Evolutionary conservation across 169 alveolate genomes (phyloP), one percentile per base, ranked within the genome.

Genomic region (Cyclospora cayetanensis): DNA sequence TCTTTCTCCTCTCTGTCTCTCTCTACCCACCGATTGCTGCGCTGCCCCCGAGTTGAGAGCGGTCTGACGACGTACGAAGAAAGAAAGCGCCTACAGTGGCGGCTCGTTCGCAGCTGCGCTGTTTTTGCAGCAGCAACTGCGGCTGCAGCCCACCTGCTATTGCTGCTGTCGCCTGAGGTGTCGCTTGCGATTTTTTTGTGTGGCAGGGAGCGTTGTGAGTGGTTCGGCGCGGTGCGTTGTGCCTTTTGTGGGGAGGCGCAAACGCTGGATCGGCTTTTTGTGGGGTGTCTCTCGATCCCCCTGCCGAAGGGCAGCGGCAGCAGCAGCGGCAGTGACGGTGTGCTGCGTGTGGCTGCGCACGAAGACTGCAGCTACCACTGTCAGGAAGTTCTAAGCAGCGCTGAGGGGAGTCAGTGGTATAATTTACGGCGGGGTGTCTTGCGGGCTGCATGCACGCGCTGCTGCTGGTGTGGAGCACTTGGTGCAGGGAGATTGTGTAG

Each of bases 361-460:
- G 93, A 68, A 22, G 89, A 70, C 77, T 88, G 93, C 68, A 12
- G 90, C 50, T 88, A 88, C 68, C 74, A 88, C 88, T 37, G 68
- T 22, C 93, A 88, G 9, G 89, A 37, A n/a, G 89, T 88, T 34
- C 68, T 68, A 35, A 63, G 86, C 77, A 60, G 68, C 68, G 50
- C 12, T 29, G 93, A 88, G 42, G 93, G 93, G 31, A 70, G 93
- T 25, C 93, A 86, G 46, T 88, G 93, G 93, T 88, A 11, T 25
- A 88, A 88, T 46, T 15, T 88, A 3, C 27, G 74, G 1, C 55
- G 88, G 15, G 93, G 87, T 18, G 27, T 88, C 18, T 22, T 43
- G 34, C 41, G n/a, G 5, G 89, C 86, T 5, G 68, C 90, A n/a
- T 12, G 35, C 35, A 31, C 27, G 1, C 76, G 11, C 4, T 88